Evolutionary conservation across 2,329 filamentous ascomycete species (phyloP), one percentile per base, ranked within the genome.

Genomic region (Trichoderma sp.): DNA sequence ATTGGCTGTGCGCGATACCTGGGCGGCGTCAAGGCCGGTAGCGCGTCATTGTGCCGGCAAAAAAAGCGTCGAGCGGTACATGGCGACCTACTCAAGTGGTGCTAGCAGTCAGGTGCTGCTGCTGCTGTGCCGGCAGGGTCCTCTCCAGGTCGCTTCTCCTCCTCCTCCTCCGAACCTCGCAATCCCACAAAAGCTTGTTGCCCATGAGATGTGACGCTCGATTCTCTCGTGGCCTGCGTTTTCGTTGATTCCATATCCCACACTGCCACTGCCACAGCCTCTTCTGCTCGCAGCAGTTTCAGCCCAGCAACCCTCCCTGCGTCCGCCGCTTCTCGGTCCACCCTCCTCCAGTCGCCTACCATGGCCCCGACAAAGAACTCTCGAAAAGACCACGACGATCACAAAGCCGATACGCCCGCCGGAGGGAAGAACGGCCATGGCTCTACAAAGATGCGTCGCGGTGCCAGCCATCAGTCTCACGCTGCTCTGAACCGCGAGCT

Each of bases 381-480:
- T 59, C 82, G 82, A 71, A 77, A 77, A 71, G 80, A 83, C 75
- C 83, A 85, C 73, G 83, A 85, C 72, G 83, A 85, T 71, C 72
- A 78, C 73, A 85, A 85, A 74, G 69, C 78, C 63, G 83, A 85
- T 67, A 73, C 75, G 55, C 73, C 76, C 68, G 74, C 75, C 68
- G 83, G 85, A 74, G 82, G 85, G 69, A 85, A 84, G 76, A 80
- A 78, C 70, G 79, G 76, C 68, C 80, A 81, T 18, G 75, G 81
- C 18, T 84, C 84, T 66, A 81, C 84, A 70, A 89, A 89, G 77
- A 82, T 87, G 78, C 85, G 85, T 65, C 83, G 86, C 46, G 83
- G 83, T 18, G 85, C 82, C 67, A 87, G 84, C 76, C 84, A 84
- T 67, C 84, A 84, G 67, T 81, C 81, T 14, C 85, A 83, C 52